Base-by-base conservation (phyloP, 129 eudicot genomes). In the Tagetes patula region DNA sequence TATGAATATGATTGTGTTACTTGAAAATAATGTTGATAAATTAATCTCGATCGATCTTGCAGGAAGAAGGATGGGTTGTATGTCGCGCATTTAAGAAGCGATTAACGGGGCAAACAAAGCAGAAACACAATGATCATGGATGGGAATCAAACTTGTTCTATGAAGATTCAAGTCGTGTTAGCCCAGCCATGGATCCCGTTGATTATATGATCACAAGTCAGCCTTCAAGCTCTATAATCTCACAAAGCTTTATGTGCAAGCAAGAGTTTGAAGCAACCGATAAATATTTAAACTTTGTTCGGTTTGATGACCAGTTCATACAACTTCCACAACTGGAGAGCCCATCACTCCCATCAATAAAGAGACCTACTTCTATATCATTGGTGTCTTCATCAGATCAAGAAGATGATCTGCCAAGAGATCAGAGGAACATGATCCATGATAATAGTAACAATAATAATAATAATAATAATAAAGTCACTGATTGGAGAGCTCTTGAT, bases 31-130 rank as follows among this genome's bases (percentile, higher is more conserved):
- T 61, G 71, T 20, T 20, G 27, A 20, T 20, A 20, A 20, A 20
- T 20, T 20, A 20, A 20, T 20, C 61, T 69, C 11, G 8, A 62
- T 49, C 14, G 27, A 20, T 67, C 8, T 58, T 58, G 76, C 88
- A 90, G 96, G 96, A 90, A 81, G 96, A 91, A 82, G 98, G 98
- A 41, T 92, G 98, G 98, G 98, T 92, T 8, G 96, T 92, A 12
- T 92, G 98, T 71, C 89, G 96, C 53, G 98, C 96, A 76, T 92
- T 92, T 83, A 92, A 85, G 88, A 92, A 92, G 48, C 86, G 89
- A 75, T 65, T 87, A 59, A 82, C 88, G 1, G 84, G 75, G 33
- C 96, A 87, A 80, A 74, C 87, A 4, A 92, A 89, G 70, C 80
- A 52, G 76, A 76, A 10, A 0, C 11, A 43, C 47, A 43, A 43